Conservation (phyloP, 345 rosid genomes). For the Diplotaxis tenuifolia region DNA sequence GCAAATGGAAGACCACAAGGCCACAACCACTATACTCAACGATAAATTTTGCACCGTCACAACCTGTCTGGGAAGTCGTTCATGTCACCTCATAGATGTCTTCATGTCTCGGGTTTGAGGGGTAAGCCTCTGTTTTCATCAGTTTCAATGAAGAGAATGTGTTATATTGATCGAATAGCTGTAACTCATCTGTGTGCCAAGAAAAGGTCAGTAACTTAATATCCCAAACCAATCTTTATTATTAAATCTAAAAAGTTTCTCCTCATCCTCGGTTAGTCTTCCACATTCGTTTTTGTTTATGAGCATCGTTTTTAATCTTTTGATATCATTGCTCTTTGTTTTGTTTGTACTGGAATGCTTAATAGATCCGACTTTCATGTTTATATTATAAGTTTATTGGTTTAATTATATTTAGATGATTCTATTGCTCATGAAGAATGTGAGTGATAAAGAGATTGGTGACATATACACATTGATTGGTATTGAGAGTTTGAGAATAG, state of each 20-base stretch:
- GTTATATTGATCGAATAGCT: slow-evolving; percentile 21
- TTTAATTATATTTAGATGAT: neutral
- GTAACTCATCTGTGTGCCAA: slow-evolving; percentile 78
- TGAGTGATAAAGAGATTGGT: too few relatives aligned
- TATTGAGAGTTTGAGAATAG: too few relatives aligned
- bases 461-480: too few relatives aligned
- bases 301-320: neutral
- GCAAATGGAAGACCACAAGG: slow-evolving; percentile 14
- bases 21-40: slow-evolving; percentile 15
- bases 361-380: neutral
- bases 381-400: neutral
- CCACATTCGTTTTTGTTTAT: neutral
- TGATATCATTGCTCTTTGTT: neutral
- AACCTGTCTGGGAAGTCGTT: slow-evolving; percentile 52
- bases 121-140: slow-evolving; percentile 74
- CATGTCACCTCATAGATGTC: slow-evolving; percentile 61
- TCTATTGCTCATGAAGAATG: neutral
- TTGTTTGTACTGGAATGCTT: neutral
- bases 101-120: slow-evolving; percentile 50
- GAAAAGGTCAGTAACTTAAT: slow-evolving; percentile 51
- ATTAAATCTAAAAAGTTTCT: slow-evolving; percentile 33
- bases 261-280: neutral
- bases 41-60: slow-evolving; percentile 54
- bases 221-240: neutral
- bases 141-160: slow-evolving; percentile 50